Conservation (phyloP, 768 basidiomycete species). For the Termitomyces eurrhizus region DNA sequence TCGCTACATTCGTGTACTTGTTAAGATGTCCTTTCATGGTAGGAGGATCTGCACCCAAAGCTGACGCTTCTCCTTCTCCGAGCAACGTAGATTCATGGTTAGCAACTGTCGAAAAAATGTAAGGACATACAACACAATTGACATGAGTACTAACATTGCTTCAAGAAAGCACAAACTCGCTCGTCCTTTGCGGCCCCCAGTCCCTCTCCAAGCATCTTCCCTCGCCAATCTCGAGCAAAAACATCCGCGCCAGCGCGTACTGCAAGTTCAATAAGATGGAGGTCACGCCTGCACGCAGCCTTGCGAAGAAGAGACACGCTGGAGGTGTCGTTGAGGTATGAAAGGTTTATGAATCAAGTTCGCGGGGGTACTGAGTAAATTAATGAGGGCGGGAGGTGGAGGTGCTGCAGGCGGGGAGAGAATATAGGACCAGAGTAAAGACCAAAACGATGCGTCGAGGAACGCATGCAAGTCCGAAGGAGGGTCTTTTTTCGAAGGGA, state of each 20-base stretch:
- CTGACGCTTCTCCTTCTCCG: conserved; percentile 14
- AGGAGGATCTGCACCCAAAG: conserved; percentile 44
- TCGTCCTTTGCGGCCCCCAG: conserved; percentile 68
- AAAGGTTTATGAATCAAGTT: conserved; percentile 67
- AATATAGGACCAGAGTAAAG: conserved; percentile 69
- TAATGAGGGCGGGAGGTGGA: conserved; percentile 42
- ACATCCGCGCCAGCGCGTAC: conserved; percentile 85
- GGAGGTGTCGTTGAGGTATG: conserved; percentile 73
- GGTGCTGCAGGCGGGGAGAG: conserved; percentile 44
- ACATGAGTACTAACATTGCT: conserved; percentile 60
- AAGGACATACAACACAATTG: not conserved
- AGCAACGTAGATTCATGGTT: conserved; percentile 79
- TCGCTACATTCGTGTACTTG: conserved; percentile 91
- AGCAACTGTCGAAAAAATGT: conserved; percentile 44
- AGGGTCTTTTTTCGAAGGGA: not conserved
- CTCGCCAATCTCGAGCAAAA: conserved; percentile 75
- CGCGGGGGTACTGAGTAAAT: conserved; percentile 73
- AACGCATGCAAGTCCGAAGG: conserved; percentile 54
- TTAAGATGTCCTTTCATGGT: conserved; percentile 74
- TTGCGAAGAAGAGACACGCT: conserved; percentile 84
- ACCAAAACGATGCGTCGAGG: conserved; percentile 70
- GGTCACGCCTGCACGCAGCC: conserved; percentile 76
- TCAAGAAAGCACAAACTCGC: conserved; percentile 72
- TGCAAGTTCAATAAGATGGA: conserved; percentile 78
- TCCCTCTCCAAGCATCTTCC: conserved; percentile 58